Percentiles rank a stretch among this genome's conserved stretches.
phyloP scores from a whole-genome alignment of 768 basidiomycete genomes.

The Mrakia blollopis region DNA sequence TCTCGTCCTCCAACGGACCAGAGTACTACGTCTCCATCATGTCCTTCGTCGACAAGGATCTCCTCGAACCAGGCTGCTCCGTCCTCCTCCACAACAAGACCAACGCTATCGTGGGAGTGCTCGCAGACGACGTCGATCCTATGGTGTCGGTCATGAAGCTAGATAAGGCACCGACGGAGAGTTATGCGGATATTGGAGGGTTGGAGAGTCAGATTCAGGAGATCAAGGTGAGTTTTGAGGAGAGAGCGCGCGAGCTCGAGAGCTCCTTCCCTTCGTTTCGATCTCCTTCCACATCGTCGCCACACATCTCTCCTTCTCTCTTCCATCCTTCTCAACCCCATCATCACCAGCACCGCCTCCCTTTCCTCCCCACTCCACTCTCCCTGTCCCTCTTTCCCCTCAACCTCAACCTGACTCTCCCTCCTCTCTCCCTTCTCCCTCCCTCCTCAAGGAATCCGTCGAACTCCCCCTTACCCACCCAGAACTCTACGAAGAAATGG shows the following conservation, averaged over 20 bases:
- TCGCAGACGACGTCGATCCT: conserved; percentile 91
- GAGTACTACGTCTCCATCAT: conserved; percentile 97
- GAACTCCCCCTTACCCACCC: conserved; percentile 96
- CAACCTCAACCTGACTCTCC: background rate
- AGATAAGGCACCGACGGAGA: conserved; percentile 98
- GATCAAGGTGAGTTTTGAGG: conserved; percentile 66
- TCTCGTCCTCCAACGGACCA: conserved; percentile 87
- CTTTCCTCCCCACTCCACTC: background rate
- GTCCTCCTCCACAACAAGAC: conserved; percentile 95
- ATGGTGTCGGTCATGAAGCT: conserved; percentile 77
- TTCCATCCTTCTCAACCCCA: background rate
- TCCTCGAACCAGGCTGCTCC: conserved; percentile 91
- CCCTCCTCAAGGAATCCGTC: conserved; percentile 72
- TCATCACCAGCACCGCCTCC: background rate
- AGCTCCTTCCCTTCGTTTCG: background rate
- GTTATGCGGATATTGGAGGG: conserved; percentile 97
- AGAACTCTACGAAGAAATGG: conserved; percentile 99
- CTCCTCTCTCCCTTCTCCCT: background rate
- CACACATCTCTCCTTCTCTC: background rate
- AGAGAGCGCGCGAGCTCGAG: background rate
- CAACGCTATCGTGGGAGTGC: conserved; percentile 87
- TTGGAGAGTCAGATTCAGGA: conserved; percentile 96
- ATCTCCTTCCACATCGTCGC: background rate
- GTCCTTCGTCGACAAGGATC: conserved; percentile 96
- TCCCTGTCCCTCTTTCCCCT: background rate